Conservation (phyloP, 176 grass and related monocot genomes). For the Cenchrus americanus region DNA sequence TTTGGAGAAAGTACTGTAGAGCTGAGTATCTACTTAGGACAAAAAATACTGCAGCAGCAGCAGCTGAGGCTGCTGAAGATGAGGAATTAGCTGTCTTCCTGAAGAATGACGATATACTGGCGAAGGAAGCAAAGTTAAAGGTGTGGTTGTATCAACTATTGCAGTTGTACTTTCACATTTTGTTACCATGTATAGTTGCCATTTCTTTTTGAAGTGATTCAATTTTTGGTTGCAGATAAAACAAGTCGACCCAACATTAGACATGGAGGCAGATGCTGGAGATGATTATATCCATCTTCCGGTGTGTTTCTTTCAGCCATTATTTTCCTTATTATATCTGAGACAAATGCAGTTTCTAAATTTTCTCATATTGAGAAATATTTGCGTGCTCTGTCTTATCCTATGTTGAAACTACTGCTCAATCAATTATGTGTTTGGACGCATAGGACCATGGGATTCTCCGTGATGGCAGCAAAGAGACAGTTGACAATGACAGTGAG, state of each 20-base stretch:
- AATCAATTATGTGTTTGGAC: conserved; percentile 20
- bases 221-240: conserved; percentile 76
- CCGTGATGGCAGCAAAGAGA: conserved; percentile 81
- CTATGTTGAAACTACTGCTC: conserved; percentile 18
- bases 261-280: conserved; percentile 94
- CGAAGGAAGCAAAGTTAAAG: conserved; percentile 77
- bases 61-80: conserved; percentile 94
- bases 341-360: conserved; percentile 17
- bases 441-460: conserved; percentile 91
- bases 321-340: conserved; percentile 29
- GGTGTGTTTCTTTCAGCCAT: conserved; percentile 47
- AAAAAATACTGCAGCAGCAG: conserved; percentile 78
- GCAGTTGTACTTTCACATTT: conserved; percentile 23
- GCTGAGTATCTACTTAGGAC: conserved; percentile 93
- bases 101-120: conserved; percentile 93
- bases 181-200: conserved; percentile 15
- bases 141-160: conserved; percentile 43
- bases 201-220: conserved; percentile 23
- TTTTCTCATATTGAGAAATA: conserved; percentile 25
- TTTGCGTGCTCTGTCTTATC: conserved; percentile 28
- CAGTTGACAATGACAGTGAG: conserved; percentile 68
- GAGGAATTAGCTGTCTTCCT: conserved; percentile 92
- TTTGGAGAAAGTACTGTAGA: conserved; percentile 99
- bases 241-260: conserved; percentile 92
- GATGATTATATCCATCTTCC: conserved; percentile 96